A percentile compares a stretch with the other conserved stretches of the same genome.
These are phyloP conservation scores for Trypanosomatidae sp. DNA, from an alignment of 208 protist genomes.

Conservation along the genomic window DNA sequence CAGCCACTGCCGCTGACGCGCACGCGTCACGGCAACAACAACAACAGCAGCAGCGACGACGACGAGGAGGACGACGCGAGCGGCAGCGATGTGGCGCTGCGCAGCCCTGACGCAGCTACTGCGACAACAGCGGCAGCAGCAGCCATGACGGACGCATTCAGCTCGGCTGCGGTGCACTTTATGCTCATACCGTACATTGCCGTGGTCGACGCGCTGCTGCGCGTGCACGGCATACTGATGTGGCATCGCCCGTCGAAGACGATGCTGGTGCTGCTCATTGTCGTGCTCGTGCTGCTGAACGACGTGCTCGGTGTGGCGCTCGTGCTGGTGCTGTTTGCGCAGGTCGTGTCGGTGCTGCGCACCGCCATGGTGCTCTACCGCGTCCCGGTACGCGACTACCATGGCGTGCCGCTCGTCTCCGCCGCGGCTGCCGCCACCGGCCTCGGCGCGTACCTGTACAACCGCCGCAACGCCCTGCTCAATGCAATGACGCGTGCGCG, in stretches of 20 bases:
- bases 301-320: constrained; percentile 37
- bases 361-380: constrained; percentile 38
- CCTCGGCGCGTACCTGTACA: constrained; percentile 50
- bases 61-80: not conserved
- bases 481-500: constrained; percentile 62
- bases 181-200: constrained; percentile 69
- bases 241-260: constrained; percentile 52
- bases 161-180: constrained; percentile 42
- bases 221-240: constrained; percentile 29
- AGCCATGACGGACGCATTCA: constrained; percentile 9
- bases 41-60: no score
- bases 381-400: constrained; percentile 14
- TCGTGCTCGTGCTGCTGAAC: constrained; percentile 21
- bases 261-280: constrained; percentile 29
- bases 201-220: constrained; percentile 34
- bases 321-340: constrained; percentile 23
- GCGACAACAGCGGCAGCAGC: not conserved
- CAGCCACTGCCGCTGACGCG: no score
- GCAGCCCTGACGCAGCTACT: not conserved
- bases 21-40: not conserved
- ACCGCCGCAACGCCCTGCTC: constrained; percentile 36
- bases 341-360: constrained; percentile 17
- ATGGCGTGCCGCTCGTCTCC: constrained; percentile 6
- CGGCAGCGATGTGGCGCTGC: not conserved
- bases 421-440: constrained; percentile 3